Percentiles rank a stretch among this genome's conserved stretches.
Conservation (phyloP, 306 rosid genomes). For the Acmispon strigosus region DNA sequence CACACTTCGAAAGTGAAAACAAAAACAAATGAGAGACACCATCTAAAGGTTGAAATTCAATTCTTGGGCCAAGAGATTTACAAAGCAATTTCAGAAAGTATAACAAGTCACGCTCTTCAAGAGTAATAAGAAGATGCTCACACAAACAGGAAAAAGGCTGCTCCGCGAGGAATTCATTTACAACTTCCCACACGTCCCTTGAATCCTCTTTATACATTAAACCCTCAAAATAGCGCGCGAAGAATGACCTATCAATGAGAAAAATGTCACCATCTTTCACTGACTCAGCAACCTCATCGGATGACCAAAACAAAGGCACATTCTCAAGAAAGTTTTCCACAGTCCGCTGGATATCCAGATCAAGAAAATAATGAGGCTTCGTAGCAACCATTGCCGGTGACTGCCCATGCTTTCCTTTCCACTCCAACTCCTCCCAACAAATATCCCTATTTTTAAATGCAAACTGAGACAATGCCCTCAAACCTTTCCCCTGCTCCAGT, state of each 20-base stretch:
- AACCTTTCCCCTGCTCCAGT: constrained; percentile 69
- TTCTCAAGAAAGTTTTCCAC: constrained; percentile 67
- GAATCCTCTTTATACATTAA: constrained; percentile 64
- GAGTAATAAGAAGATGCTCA: constrained; percentile 69
- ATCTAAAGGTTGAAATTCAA: constrained; percentile 28
- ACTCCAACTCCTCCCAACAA: constrained; percentile 96
- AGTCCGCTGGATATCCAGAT: constrained; percentile 67
- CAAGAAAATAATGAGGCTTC: constrained; percentile 89
- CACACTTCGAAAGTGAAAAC: constrained; percentile 49
- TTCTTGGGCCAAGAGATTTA: constrained; percentile 38
- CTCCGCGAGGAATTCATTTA: constrained; percentile 50
- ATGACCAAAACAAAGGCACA: constrained; percentile 94
- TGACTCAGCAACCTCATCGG: constrained; percentile 69
- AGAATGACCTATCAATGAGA: constrained; percentile 53
- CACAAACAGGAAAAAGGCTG: constrained; percentile 72
- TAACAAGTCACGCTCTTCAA: constrained; percentile 63
- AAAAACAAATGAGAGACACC: constrained; percentile 45
- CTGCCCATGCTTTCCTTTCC: constrained; percentile 97
- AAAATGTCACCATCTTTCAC: constrained; percentile 82
- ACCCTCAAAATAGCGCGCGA: constrained; percentile 52
- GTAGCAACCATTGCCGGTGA: constrained; percentile 97
- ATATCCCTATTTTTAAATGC: constrained; percentile 77
- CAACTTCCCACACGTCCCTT: constrained; percentile 59
- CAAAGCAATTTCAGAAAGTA: constrained; percentile 48
- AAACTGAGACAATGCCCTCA: constrained; percentile 71